Evolutionary conservation across 805 yeast species (phyloP).

Genomic region (Barnettozyma siamensis): DNA sequence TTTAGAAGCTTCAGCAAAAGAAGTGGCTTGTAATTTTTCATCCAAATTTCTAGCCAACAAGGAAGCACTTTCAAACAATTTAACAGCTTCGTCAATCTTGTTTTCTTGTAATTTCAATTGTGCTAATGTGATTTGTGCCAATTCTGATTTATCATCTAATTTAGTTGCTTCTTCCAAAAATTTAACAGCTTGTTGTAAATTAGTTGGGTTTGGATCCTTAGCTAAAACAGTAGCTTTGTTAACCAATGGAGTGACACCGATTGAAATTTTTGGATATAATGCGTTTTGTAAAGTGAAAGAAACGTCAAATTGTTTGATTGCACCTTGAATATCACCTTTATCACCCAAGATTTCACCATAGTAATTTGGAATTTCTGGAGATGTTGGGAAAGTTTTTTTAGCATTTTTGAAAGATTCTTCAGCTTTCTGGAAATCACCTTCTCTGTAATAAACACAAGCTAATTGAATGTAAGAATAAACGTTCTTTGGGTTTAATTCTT

Average conservation of each 20-base stretch:
- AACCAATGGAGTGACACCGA: conserved; percentile 84
- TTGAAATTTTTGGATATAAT: conserved; percentile 52
- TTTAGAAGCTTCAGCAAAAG: conserved; percentile 89
- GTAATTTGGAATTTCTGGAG: conserved; percentile 91
- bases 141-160: conserved; percentile 83
- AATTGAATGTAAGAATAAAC: conserved; percentile 85
- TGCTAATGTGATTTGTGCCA: conserved; percentile 86
- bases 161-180: conserved; percentile 70
- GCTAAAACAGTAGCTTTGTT: conserved; percentile 78
- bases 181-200: conserved; percentile 52
- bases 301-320: conserved; percentile 77
- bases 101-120: conserved; percentile 84
- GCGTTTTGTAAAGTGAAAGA: conserved; percentile 79
- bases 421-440: conserved; percentile 52
- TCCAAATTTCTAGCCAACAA: conserved; percentile 75
- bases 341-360: conserved; percentile 92
- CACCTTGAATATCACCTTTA: conserved; percentile 62
- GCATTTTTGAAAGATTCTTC: conserved; percentile 65
- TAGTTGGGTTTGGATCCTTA: conserved; percentile 40
- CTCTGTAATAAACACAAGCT: conserved; percentile 87
- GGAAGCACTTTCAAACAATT: conserved; percentile 77
- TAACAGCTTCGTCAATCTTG: conserved; percentile 74
- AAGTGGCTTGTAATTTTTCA: conserved; percentile 86
- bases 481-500: conserved; percentile 66
- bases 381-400: conserved; percentile 69